Conservation (phyloP, 2,329 filamentous ascomycete genomes). For the Pseudocercospora ulei region DNA sequence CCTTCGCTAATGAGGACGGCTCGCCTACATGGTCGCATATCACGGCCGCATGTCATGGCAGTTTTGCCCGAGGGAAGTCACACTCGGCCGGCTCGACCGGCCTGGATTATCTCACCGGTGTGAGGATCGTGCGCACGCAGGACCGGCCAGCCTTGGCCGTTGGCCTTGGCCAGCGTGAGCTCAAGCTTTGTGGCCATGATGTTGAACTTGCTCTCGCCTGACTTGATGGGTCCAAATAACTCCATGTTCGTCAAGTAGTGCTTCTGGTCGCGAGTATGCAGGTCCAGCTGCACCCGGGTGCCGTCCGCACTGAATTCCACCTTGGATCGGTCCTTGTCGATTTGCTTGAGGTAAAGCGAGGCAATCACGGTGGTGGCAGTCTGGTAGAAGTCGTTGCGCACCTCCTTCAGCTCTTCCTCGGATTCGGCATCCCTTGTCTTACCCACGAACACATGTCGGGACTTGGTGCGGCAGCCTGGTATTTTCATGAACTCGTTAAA, state of each 20-base stretch:
- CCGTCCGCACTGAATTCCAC: conserved; percentile 54
- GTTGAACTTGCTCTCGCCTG: conserved; percentile 64
- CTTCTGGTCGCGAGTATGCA: conserved; percentile 79
- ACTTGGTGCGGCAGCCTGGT: conserved; percentile 75
- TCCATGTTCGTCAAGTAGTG: conserved; percentile 64
- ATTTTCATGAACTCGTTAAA: conserved; percentile 98
- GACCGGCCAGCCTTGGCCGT: conserved; percentile 74
- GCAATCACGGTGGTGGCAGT: conserved; percentile 75
- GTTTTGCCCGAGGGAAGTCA: conserved; percentile 14
- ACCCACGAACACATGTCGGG: conserved; percentile 73
- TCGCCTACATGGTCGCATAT: neutral
- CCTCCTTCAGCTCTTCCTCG: conserved; percentile 68
- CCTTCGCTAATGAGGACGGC: conserved; percentile 9
- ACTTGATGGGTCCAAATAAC: conserved; percentile 67
- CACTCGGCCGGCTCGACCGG: conserved; percentile 62
- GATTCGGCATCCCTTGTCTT: conserved; percentile 49
- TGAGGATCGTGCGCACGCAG: conserved; percentile 65
- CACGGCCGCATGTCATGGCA: neutral
- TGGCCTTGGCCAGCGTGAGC: conserved; percentile 61
- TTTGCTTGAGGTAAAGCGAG: conserved; percentile 94
- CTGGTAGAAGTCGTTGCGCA: conserved; percentile 94
- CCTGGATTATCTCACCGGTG: conserved; percentile 75
- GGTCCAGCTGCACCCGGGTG: conserved; percentile 60
- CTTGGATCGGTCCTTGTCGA: conserved; percentile 68
- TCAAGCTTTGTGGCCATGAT: conserved; percentile 86